A percentile compares a stretch with the other conserved stretches of the same genome.
Evolutionary conservation across 495 filamentous ascomycete genomes (phyloP).

Genomic region (Annulohypoxylon nitens): DNA sequence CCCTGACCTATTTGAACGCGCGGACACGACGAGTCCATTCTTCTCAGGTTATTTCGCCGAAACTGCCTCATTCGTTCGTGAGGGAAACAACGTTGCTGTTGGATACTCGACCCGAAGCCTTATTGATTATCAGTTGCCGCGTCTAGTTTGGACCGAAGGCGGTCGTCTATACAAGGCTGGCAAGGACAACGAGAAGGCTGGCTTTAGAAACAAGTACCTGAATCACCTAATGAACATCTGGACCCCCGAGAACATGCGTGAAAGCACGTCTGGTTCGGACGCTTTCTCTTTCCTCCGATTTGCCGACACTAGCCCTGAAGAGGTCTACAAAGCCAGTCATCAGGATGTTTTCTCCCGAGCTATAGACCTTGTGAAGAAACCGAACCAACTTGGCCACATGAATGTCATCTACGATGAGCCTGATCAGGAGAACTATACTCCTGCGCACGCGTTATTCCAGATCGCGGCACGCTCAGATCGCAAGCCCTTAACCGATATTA

Average conservation of each 20-base stretch:
- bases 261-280: slow-evolving; percentile 65
- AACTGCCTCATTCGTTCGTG: slow-evolving; percentile 92
- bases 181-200: slow-evolving; percentile 76
- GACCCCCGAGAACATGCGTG: slow-evolving; percentile 81
- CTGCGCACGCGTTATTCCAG: slow-evolving; percentile 82
- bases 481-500: slow-evolving; percentile 75
- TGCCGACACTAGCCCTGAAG: slow-evolving; percentile 78
- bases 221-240: slow-evolving; percentile 89
- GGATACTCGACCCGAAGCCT: slow-evolving; percentile 88
- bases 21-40: slow-evolving; percentile 89
- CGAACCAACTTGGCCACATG: slow-evolving; percentile 65
- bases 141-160: slow-evolving; percentile 79
- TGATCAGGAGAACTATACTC: slow-evolving; percentile 71
- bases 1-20: slow-evolving; percentile 95
- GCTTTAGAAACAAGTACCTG: slow-evolving; percentile 81
- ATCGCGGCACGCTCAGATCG: slow-evolving; percentile 78
- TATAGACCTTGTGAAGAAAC: slow-evolving; percentile 63
- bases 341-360: slow-evolving; percentile 70
- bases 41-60: slow-evolving; percentile 88
- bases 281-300: slow-evolving; percentile 94
- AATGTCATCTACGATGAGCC: slow-evolving; percentile 59
- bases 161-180: slow-evolving; percentile 84
- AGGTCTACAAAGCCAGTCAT: slow-evolving; percentile 75
- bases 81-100: slow-evolving; percentile 82
- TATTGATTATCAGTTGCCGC: slow-evolving; percentile 86